Evolutionary conservation across 495 filamentous ascomycete genomes (phyloP).

Genomic region (Cudoniella acicularis): DNA sequence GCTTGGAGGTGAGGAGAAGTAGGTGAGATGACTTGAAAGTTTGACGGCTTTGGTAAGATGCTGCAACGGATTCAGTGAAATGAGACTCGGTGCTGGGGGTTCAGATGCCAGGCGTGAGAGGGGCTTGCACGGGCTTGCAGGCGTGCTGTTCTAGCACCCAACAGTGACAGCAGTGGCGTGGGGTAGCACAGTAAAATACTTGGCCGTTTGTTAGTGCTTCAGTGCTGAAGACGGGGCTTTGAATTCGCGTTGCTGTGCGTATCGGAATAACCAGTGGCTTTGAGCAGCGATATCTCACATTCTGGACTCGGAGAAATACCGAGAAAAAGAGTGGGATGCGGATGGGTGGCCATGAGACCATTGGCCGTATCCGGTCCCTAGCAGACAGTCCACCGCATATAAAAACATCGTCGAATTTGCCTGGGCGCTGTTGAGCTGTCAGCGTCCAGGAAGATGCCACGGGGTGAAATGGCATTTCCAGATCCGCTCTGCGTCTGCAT

Average conservation of each 20-base stretch:
- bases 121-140: not conserved
- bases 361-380: not conserved
- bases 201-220: not conserved
- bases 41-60: not conserved
- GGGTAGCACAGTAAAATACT: not conserved
- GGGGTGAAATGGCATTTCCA: not conserved
- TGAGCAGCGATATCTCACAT: not conserved
- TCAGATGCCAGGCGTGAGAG: not conserved
- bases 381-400: not conserved
- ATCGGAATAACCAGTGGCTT: not conserved
- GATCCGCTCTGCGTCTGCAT: not conserved
- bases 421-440: not conserved
- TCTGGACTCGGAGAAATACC: not conserved
- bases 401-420: not conserved
- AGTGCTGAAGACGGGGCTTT: not conserved
- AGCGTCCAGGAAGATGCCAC: not conserved
- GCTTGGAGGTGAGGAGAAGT: not conserved
- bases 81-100: not conserved
- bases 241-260: not conserved
- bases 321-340: not conserved
- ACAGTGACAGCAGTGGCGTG: slow-evolving; percentile 1
- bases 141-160: too few species aligned
- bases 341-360: not conserved
- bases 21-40: not conserved
- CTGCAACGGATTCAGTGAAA: not conserved